These are phyloP conservation scores for Stephania cephalantha DNA, from an alignment of 164 flowering plant species.

Conservation along the genomic window DNA sequence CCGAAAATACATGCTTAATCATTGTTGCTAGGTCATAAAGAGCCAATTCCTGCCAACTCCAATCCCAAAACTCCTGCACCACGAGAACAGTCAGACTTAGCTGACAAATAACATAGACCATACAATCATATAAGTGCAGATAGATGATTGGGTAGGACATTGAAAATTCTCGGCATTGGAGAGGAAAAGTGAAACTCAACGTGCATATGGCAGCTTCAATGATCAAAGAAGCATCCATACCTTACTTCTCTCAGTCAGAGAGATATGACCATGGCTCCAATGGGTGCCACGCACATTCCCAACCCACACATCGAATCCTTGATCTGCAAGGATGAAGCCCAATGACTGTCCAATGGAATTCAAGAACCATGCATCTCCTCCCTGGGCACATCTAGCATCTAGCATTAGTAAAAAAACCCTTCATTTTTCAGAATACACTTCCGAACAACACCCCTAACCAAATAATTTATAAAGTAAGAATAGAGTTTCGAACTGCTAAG, in stretches of 20 bases:
- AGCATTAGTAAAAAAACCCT: background rate
- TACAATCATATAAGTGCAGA: background rate
- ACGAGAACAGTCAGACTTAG: slow-evolving; percentile 3
- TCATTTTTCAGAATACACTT: slow-evolving; percentile 1
- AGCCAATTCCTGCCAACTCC: slow-evolving; percentile 98
- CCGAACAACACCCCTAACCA: background rate
- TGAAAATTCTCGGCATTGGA: background rate
- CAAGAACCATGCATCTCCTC: slow-evolving; percentile 93
- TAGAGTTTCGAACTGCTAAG: background rate
- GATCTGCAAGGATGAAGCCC: slow-evolving; percentile 87
- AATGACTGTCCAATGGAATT: slow-evolving; percentile 66
- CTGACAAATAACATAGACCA: background rate
- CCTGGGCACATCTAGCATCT: slow-evolving; percentile 36
- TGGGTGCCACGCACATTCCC: slow-evolving; percentile 93
- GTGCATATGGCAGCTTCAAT: background rate
- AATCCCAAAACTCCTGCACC: slow-evolving; percentile 91
- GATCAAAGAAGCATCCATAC: slow-evolving; percentile 26
- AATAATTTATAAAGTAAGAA: background rate
- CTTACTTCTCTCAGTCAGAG: slow-evolving; percentile 64
- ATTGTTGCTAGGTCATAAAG: slow-evolving; percentile 71
- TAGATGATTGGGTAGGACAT: background rate
- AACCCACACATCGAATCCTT: slow-evolving; percentile 96
- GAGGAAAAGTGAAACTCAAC: background rate
- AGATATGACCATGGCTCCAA: slow-evolving; percentile 83
- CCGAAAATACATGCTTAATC: slow-evolving; percentile 44